phyloP scores from a whole-genome alignment of 2,329 filamentous ascomycete genomes.

The Epichloe amarillans region DNA sequence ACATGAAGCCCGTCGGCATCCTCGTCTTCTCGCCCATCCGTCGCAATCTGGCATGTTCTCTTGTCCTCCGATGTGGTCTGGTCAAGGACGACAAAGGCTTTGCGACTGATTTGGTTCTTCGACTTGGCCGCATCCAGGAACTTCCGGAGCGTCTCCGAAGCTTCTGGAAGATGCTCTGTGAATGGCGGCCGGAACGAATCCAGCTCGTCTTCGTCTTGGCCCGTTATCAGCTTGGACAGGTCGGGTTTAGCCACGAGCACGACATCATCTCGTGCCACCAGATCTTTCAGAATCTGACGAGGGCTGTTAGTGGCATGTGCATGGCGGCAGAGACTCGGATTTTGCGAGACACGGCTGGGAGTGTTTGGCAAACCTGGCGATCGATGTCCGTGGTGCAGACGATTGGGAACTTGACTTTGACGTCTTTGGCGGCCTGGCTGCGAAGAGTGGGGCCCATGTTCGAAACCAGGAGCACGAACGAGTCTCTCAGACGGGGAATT shows the following conservation, averaged over 20 bases:
- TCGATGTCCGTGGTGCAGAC: not conserved
- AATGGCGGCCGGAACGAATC: not conserved
- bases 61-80: not conserved
- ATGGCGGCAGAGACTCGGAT: too few relatives aligned
- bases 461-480: not conserved
- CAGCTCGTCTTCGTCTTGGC: not conserved
- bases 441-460: not conserved
- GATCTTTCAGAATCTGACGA: not conserved
- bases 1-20: not conserved
- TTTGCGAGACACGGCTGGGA: too few relatives aligned
- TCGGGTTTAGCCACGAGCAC: not conserved
- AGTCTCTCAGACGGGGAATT: too few relatives aligned
- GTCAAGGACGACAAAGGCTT: not conserved
- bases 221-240: not conserved
- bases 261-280: not conserved
- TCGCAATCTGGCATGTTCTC: not conserved
- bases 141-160: not conserved
- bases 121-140: not conserved
- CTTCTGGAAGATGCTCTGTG: not conserved
- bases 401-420: conserved; percentile 1
- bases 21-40: not conserved
- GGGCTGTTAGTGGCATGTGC: not conserved
- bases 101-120: not conserved
- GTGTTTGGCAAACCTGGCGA: not conserved
- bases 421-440: not conserved